Conservation (phyloP, 2,329 filamentous ascomycete genomes). For the Trichoderma endophyticum region DNA sequence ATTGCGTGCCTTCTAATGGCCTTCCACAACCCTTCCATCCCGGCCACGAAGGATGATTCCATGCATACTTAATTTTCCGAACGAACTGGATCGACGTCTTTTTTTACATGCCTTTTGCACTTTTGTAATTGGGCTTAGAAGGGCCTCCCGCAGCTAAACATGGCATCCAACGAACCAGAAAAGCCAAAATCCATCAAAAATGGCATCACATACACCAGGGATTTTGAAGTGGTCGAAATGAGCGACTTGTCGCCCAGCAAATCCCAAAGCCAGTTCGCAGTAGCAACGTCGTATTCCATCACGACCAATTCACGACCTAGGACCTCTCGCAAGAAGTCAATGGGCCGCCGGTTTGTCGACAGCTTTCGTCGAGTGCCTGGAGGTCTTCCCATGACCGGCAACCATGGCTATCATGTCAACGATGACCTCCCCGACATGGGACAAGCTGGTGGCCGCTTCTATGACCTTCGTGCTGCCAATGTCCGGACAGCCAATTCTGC, state of each 20-base stretch:
- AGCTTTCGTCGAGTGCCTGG: conserved; percentile 1
- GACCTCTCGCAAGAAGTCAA: background rate
- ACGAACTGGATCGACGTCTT: background rate
- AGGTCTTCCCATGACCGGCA: background rate
- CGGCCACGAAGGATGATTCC: background rate
- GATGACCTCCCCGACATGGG: background rate
- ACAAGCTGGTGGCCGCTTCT: background rate
- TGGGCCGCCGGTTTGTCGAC: background rate
- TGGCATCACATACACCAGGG: conserved; percentile 4
- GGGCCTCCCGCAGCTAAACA: background rate
- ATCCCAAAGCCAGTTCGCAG: background rate
- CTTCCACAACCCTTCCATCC: background rate
- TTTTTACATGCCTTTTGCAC: background rate
- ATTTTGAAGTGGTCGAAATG: conserved; percentile 5
- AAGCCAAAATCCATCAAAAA: conserved; percentile 8
- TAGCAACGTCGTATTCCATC: background rate
- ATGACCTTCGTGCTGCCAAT: conserved; percentile 1
- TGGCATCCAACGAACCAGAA: background rate
- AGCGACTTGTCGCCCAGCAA: background rate
- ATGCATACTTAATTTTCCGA: conserved; percentile 2
- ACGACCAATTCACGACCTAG: background rate
- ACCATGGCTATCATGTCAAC: conserved; percentile 5
- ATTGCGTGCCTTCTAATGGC: background rate
- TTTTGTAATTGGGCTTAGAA: background rate
- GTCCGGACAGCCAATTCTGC: conserved; percentile 4